Conservation (phyloP, 2,329 filamentous ascomycete species). For the Piedraia hortae region DNA sequence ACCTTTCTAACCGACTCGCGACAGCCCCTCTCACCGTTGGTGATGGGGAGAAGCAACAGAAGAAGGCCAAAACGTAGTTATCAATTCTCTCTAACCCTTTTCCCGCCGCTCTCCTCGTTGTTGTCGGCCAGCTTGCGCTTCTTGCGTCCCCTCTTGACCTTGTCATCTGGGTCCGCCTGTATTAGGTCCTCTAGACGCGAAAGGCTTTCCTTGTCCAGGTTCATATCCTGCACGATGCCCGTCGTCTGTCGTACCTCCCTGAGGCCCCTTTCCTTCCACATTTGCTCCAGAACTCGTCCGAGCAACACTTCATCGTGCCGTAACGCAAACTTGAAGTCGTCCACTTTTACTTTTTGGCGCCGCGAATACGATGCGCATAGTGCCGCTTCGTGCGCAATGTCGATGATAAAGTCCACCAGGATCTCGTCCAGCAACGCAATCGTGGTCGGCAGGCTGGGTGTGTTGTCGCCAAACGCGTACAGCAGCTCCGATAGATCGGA, state of each 20-base stretch:
- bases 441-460: conserved; percentile 48
- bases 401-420: conserved; percentile 85
- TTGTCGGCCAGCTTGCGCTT: conserved; percentile 2
- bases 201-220: conserved; percentile 25
- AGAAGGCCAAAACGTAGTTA: conserved; percentile 3
- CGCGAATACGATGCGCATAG: conserved; percentile 62
- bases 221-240: conserved; percentile 36
- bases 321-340: conserved; percentile 89
- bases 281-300: conserved; percentile 66
- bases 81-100: conserved; percentile 2
- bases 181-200: conserved; percentile 10
- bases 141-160: conserved; percentile 7
- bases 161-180: conserved; percentile 11
- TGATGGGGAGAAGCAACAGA: conserved; percentile 3
- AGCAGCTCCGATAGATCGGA: conserved; percentile 30
- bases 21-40: conserved; percentile 26
- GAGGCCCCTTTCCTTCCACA: conserved; percentile 67
- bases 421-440: conserved; percentile 80
- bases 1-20: conserved; percentile 80
- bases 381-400: conserved; percentile 72
- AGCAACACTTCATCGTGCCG: conserved; percentile 62
- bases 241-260: conserved; percentile 58
- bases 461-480: conserved; percentile 54
- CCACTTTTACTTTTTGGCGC: conserved; percentile 89
- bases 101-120: conserved; percentile 3